Conservation (phyloP, 2,329 filamentous ascomycete species). For the Lachnellula hyalina region DNA sequence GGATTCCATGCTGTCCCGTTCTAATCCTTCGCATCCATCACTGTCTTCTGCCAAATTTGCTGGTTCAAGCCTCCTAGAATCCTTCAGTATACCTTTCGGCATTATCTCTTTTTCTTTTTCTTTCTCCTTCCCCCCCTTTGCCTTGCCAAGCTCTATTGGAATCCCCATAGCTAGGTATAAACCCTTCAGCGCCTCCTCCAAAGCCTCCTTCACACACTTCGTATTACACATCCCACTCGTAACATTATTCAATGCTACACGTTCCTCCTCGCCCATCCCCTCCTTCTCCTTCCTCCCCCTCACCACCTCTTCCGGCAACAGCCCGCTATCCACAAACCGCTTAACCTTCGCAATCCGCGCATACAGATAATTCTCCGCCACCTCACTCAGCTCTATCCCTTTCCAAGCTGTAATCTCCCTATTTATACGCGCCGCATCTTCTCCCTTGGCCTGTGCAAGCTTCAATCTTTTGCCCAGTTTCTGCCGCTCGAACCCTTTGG, state of each 20-base stretch:
- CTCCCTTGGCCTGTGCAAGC: constrained; percentile 41
- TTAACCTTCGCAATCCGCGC: constrained; percentile 48
- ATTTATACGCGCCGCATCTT: constrained; percentile 56
- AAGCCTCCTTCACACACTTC: constrained; percentile 44
- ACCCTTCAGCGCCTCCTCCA: constrained; percentile 34
- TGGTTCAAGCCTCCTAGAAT: constrained; percentile 5
- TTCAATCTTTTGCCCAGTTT: constrained; percentile 58
- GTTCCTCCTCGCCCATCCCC: constrained; percentile 22
- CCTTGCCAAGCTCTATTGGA: constrained; percentile 13
- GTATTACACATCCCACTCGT: constrained; percentile 49
- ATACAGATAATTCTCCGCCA: constrained; percentile 42
- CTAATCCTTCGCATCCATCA: constrained; percentile 1
- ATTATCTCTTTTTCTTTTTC: constrained; percentile 12
- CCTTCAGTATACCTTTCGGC: constrained; percentile 3
- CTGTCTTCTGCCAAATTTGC: background rate
- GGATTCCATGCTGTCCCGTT: background rate
- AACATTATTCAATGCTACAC: constrained; percentile 43
- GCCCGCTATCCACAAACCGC: constrained; percentile 39
- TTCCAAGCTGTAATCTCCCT: constrained; percentile 52
- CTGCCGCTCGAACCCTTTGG: constrained; percentile 74
- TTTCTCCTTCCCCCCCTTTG: constrained; percentile 10
- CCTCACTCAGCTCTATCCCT: constrained; percentile 40
- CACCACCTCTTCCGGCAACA: constrained; percentile 35
- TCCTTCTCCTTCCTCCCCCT: constrained; percentile 29
- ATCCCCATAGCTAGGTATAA: constrained; percentile 29